Base-by-base conservation (phyloP, 495 filamentous ascomycete species). In the Polyplosphaeria fusca region DNA sequence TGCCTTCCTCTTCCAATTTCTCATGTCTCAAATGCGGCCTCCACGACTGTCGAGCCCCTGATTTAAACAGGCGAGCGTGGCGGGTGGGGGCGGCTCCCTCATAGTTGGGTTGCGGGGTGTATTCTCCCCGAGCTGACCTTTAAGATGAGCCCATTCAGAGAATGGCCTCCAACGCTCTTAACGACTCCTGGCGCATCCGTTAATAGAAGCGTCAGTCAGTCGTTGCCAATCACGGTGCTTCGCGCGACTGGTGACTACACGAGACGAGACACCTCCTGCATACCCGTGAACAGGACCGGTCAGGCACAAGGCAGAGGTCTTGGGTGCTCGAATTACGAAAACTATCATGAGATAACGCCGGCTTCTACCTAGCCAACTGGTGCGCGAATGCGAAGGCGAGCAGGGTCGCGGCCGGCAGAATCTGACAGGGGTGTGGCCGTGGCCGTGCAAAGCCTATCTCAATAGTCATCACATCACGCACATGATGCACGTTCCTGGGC, bases 201-300 rank as follows among this genome's bases (percentile, higher is more conserved):
- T 53, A 61, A 53, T 61, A 53, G 52, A 47, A 60, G 35, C 37
- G 43, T 56, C 41, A 37, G 5, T 50, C 43, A 47, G 18, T 26
- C 16, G 46, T 37, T 54, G 41, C 62, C 62, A 65, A 65, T 65
- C 62, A 61, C 13, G 26, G 18, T n/a, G 9, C 20, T 7, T 38
- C 48, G 28, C 47, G 26, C 16, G 44, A 43, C 11, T 23, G 19
- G 20, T 44, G 22, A 48, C 9, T 44, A 48, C 47, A 57, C 51
- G 27, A 56, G 47, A 55, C 62, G 57, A 65, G 62, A 64, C 55
- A 64, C 52, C 18, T 56, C 51, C 51, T 65, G 61, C 56, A 65
- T 51, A 40, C 20, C 20, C 22, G 26, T 37, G n/a, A 47, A 24
- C 38, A 56, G 44, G 44, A 51, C 43, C 62, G 50, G 55, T 55